A percentile compares a stretch with the other conserved stretches of the same genome.
These are phyloP conservation scores for Wallacemonas sp. DNA, from an alignment of 208 protist species.

Conservation along the genomic window DNA sequence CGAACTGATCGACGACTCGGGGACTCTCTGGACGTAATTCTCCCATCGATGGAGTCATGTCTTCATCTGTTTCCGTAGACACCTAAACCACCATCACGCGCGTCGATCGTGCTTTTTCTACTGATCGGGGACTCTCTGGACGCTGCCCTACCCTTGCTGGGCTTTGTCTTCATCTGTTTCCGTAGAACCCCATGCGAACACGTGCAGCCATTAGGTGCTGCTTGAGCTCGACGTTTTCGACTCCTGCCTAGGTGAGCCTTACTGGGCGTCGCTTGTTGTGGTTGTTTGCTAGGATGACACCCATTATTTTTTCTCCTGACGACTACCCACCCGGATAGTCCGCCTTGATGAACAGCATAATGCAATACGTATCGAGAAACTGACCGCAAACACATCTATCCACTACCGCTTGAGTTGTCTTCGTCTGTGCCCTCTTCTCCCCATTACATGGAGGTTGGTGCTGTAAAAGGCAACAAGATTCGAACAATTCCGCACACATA, in stretches of 20 bases:
- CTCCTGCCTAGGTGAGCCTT: no score
- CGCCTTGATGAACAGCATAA: slow-evolving; percentile 20
- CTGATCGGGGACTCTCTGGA: slow-evolving; percentile 6
- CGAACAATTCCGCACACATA: neutral
- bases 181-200: slow-evolving; percentile 5
- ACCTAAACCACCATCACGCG: no score
- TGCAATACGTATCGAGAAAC: slow-evolving; percentile 45
- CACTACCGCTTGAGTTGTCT: slow-evolving; percentile 1
- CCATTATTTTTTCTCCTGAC: slow-evolving; percentile 12
- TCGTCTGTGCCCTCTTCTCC: slow-evolving; percentile 18
- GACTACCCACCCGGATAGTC: neutral
- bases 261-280: no score
- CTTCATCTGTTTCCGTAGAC: slow-evolving; percentile 54
- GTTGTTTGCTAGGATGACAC: slow-evolving; percentile 6
- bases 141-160: neutral
- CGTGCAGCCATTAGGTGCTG: no score
- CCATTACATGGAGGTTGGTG: slow-evolving; percentile 7
- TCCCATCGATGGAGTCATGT: slow-evolving; percentile 27
- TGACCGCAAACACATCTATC: slow-evolving; percentile 2
- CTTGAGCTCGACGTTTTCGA: no score
- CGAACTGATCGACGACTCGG: slow-evolving; percentile 14
- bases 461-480: slow-evolving; percentile 16
- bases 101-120: neutral
- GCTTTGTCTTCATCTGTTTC: slow-evolving; percentile 1
- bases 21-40: slow-evolving; percentile 46